Evolutionary conservation across 1,284 basidiomycete genomes (phyloP).

Genomic region (Pascua sp.): DNA sequence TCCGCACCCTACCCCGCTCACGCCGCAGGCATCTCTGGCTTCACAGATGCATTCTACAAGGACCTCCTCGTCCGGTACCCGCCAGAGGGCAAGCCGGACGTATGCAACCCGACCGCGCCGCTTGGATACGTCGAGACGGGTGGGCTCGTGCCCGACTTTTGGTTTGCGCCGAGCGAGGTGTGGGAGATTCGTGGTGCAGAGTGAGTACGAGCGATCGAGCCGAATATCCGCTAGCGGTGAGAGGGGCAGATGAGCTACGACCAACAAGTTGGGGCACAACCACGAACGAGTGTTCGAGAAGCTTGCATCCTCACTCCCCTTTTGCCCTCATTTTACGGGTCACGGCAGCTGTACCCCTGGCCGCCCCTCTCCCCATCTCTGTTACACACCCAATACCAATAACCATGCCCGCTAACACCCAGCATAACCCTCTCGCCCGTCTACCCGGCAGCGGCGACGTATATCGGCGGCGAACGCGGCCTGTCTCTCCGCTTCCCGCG

Average conservation of each 20-base stretch:
- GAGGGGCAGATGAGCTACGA: constrained; percentile 30
- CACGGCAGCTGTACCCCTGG: no score
- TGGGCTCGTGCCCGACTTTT: constrained; percentile 73
- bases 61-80: constrained; percentile 64
- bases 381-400: not conserved
- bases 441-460: constrained; percentile 71
- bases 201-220: constrained; percentile 47
- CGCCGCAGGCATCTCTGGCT: constrained; percentile 57
- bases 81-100: constrained; percentile 57
- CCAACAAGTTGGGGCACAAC: not conserved
- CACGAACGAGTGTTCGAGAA: no score
- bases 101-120: constrained; percentile 58
- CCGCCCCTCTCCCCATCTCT: no score
- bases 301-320: no score
- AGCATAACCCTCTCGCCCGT: constrained; percentile 85
- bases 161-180: constrained; percentile 78
- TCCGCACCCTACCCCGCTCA: not conserved
- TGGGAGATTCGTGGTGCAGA: constrained; percentile 92
- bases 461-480: constrained; percentile 66
- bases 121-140: constrained; percentile 68
- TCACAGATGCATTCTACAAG: constrained; percentile 84
- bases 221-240: not conserved
- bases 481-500: constrained; percentile 60
- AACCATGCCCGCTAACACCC: not conserved
- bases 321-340: no score